Conservation (phyloP, 2,329 filamentous ascomycete genomes). For the Aspergillus latus region DNA sequence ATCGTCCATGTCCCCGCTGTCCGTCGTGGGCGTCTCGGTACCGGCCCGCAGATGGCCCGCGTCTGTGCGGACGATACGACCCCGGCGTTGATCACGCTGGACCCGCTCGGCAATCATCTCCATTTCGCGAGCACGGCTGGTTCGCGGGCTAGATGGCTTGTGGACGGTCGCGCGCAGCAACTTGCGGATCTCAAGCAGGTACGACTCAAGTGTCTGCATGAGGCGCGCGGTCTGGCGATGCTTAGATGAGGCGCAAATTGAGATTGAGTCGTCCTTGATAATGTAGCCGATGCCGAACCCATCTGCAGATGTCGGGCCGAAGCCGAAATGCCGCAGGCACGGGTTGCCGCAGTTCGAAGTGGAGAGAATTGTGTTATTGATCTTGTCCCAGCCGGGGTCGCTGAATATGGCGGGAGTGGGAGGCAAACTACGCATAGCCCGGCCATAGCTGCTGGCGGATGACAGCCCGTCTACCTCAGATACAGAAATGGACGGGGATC, state of each 20-base stretch:
- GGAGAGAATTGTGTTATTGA: conserved; percentile 90
- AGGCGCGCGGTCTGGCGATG: conserved; percentile 91
- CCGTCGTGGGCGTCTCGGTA: conserved; percentile 63
- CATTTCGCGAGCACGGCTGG: conserved; percentile 61
- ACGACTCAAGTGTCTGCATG: conserved; percentile 84
- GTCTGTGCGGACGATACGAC: conserved; percentile 66
- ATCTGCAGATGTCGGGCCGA: conserved; percentile 88
- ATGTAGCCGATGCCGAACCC: conserved; percentile 99
- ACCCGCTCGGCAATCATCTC: conserved; percentile 49
- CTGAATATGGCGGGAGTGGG: conserved; percentile 74
- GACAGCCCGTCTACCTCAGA: conserved; percentile 43
- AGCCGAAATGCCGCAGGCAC: conserved; percentile 90
- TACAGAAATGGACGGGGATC: conserved; percentile 37
- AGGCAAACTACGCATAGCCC: conserved; percentile 45
- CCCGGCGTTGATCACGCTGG: conserved; percentile 60
- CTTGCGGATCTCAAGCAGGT: conserved; percentile 85
- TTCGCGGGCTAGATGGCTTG: conserved; percentile 53
- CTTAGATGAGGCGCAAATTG: conserved; percentile 89
- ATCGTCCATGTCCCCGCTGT: conserved; percentile 72
- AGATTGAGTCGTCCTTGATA: conserved; percentile 90
- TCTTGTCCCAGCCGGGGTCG: conserved; percentile 87
- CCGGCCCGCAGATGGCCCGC: conserved; percentile 45
- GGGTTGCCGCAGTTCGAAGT: conserved; percentile 99
- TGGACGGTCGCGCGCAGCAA: conserved; percentile 70
- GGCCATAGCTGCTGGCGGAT: conserved; percentile 58